These are phyloP conservation scores for Aspergillus chevalieri DNA, from an alignment of 2,329 filamentous ascomycete genomes.

Conservation along the genomic window DNA sequence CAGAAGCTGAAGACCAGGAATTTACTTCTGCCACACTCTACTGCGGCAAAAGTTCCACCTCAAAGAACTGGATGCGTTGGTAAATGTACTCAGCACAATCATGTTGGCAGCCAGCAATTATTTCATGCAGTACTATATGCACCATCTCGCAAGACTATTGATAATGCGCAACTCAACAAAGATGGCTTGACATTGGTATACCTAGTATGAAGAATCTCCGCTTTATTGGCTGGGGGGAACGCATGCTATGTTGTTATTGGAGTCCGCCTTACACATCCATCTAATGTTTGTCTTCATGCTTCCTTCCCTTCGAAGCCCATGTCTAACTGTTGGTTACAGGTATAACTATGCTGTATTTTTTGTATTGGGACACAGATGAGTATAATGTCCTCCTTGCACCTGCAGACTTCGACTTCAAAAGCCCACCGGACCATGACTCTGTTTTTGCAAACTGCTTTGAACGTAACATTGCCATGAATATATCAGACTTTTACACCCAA, in stretches of 20 bases:
- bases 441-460: neutral
- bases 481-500: neutral
- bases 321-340: neutral
- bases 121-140: constrained; percentile 49
- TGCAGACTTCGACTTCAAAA: neutral
- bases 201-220: constrained; percentile 23
- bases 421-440: neutral
- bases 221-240: constrained; percentile 24
- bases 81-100: constrained; percentile 44
- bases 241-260: constrained; percentile 6
- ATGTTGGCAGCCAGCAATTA: constrained; percentile 47
- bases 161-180: constrained; percentile 39
- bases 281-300: constrained; percentile 7
- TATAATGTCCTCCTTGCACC: constrained; percentile 1
- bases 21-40: neutral
- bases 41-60: neutral
- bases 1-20: neutral
- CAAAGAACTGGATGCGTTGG: constrained; percentile 17
- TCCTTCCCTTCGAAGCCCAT: neutral
- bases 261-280: constrained; percentile 14
- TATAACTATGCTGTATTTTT: constrained; percentile 4
- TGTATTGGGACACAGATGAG: neutral
- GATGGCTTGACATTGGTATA: constrained; percentile 43
- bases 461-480: neutral
- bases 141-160: constrained; percentile 46